Evolutionary conservation across 805 yeast genomes (phyloP), one percentile per base, ranked within the genome.

Genomic region (Blastobotrys americana): DNA sequence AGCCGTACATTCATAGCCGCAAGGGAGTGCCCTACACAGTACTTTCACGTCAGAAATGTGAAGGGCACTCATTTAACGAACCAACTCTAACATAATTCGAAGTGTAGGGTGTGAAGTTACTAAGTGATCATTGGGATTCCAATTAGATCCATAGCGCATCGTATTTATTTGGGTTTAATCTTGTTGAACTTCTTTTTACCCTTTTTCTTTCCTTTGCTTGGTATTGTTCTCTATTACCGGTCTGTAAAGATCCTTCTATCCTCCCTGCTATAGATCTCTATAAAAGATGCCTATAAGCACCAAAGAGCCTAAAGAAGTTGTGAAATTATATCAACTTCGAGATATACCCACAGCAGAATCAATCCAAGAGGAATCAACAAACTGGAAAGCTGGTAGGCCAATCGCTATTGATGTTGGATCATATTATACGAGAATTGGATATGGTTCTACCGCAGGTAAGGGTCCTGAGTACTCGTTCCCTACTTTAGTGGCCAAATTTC

Each of bases 381-480:
- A 63, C 13, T 82, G 82, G 65, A 56, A 64, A 34, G 40, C 66
- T 1, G 77, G 77, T 2, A 70, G 72, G 1, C 97, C 98, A 2
- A 84, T 93, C 43, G 96, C 90, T 10, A 69, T 93, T 6, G 99
- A 93, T 65, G 70, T 93, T 44, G 98, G 97, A 1, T 66, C 86
- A 5, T 70, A 76, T 38, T 55, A 60, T 44, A 63, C 71, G 15
- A 62, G 70, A 5, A 60, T 64, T 5, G 72, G 72, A 17, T 58
- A 62, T 44, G 65, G 64, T 6, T 33, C 48, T 13, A 52, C 50
- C 2, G 17, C 37, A 4, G 33, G 16, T 4, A 5, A 23, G 2
- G 49, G 3, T 46, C 60, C 44, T 82, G 89, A n/a, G 63, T 76
- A 80, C 52, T 71, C 71, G 19, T 86, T 84, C 53, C 83, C 94